Evolutionary conservation across 1,284 basidiomycete species (phyloP).

Genomic region (Wallemia ichthyophaga): DNA sequence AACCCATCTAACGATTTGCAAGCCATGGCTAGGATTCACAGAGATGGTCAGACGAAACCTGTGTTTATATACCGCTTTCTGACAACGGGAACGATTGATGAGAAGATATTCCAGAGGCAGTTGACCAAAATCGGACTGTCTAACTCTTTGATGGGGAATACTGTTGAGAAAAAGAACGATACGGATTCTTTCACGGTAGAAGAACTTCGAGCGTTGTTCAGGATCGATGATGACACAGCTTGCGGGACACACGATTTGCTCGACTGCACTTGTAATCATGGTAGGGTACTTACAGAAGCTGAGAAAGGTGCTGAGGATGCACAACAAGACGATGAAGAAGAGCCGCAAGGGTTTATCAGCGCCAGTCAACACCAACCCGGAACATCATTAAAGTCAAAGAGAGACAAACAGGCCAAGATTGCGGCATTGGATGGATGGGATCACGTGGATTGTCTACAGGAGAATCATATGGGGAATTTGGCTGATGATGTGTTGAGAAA

Average conservation of each 20-base stretch:
- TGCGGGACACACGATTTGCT: conserved; percentile 80
- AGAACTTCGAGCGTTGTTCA: conserved; percentile 80
- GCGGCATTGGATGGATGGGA: conserved; percentile 62
- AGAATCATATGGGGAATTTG: background rate
- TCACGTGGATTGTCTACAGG: conserved; percentile 27
- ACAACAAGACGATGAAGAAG: conserved; percentile 13
- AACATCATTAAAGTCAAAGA: conserved; percentile 6
- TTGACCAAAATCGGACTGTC: conserved; percentile 73
- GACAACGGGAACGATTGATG: conserved; percentile 19
- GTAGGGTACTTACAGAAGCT: conserved; percentile 8
- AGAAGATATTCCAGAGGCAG: conserved; percentile 35
- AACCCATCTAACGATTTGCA: conserved; percentile 82
- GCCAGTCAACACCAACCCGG: conserved; percentile 35
- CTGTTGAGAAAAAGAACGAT: conserved; percentile 20
- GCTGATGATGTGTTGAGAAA: background rate
- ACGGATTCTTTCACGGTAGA: conserved; percentile 62
- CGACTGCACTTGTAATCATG: conserved; percentile 29
- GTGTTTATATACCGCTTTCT: conserved; percentile 60
- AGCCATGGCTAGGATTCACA: conserved; percentile 83
- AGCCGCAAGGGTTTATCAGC: conserved; percentile 27
- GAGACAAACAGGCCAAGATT: conserved; percentile 42
- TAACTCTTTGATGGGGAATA: conserved; percentile 20
- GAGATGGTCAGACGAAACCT: conserved; percentile 74
- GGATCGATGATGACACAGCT: conserved; percentile 40
- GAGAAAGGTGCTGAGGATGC: conserved; percentile 11